Percentiles rank a stretch among this genome's conserved stretches.
phyloP scores from a whole-genome alignment of 2,329 filamentous ascomycete genomes.

The Epichloe sp. region DNA sequence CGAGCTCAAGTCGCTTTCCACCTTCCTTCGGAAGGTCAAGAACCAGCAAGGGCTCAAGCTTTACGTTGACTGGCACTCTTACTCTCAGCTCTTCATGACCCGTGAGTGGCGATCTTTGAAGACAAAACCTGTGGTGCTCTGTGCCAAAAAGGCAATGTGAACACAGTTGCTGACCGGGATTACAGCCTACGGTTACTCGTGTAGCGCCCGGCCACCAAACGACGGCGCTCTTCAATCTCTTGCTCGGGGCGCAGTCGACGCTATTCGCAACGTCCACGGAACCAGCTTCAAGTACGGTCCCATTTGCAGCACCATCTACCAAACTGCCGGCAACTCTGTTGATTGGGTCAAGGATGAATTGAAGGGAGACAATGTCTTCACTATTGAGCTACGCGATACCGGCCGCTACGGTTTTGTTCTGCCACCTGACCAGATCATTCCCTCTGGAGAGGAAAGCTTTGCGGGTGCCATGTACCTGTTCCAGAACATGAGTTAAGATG shows the following conservation, averaged over 20 bases:
- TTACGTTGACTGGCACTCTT: conserved; percentile 54
- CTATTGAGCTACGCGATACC: conserved; percentile 24
- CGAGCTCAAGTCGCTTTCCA: conserved; percentile 36
- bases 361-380: conserved; percentile 27
- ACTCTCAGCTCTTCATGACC: conserved; percentile 46
- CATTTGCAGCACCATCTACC: conserved; percentile 49
- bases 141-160: background rate
- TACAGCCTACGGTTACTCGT: conserved; percentile 45
- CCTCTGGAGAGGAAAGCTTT: conserved; percentile 29
- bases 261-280: conserved; percentile 32
- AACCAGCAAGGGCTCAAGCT: conserved; percentile 37
- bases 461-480: conserved; percentile 47
- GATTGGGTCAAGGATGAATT: conserved; percentile 32
- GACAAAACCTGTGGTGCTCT: background rate
- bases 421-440: conserved; percentile 28
- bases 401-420: conserved; percentile 30
- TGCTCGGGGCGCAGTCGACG: conserved; percentile 32
- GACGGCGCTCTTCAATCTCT: conserved; percentile 35
- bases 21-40: conserved; percentile 20
- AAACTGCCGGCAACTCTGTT: conserved; percentile 32
- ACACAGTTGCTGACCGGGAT: background rate
- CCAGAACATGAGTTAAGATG: conserved; percentile 22
- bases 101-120: conserved; percentile 31
- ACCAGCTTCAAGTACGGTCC: conserved; percentile 31
- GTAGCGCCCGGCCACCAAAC: conserved; percentile 31